Base-by-base conservation (phyloP, 164 flowering plant species). In the Aristolochia contorta region DNA sequence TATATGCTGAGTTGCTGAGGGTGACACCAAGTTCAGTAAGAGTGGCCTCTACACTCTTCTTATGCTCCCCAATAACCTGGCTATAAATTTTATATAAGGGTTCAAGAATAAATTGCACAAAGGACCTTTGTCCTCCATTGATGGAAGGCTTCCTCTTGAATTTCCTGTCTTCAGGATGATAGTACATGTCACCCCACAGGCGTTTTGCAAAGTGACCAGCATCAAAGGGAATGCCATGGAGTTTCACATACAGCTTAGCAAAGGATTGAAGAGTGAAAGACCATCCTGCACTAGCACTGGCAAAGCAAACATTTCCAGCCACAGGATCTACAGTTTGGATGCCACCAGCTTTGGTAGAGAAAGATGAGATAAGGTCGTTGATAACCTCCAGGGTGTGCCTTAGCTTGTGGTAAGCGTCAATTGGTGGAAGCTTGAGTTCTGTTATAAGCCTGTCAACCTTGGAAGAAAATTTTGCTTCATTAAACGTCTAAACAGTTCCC, bases 291-390 rank as follows among this genome's bases (percentile, higher is more conserved):
- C 78, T 87, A 12, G 80, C 96, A 79, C 99, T 85, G 18, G 97
- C 99, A 82, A 94, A 94, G 73, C 99, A 94, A 27, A 91, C 97
- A 75, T 94, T 94, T 47, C 99, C 99, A 57, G 87, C 84, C 37
- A 78, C 79, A 27, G 99, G 99, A 67, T 94, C 97, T 64, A 94
- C 75, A 22, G 76, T 65, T 74, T 82, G 91, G 47, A 81, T 75
- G 60, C 80, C 77, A 52, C 97, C 99, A 67, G 97, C 97, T 66
- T 89, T 87, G 33, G 95, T 83, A 48, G 96, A 88, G 56, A 78
- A 84, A 22, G 94, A 86, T 71, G 90, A 71, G 57, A 91, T 89
- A 65, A 84, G 86, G 65, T 71, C 85, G 59, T 94, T 94, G 68
- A 94, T 77, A 62, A 87, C 86, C 69, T 94, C 99, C 56, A 94